Evolutionary conservation across 805 yeast genomes (phyloP), one percentile per base, ranked within the genome.

Genomic region (Myxozyma geophila): DNA sequence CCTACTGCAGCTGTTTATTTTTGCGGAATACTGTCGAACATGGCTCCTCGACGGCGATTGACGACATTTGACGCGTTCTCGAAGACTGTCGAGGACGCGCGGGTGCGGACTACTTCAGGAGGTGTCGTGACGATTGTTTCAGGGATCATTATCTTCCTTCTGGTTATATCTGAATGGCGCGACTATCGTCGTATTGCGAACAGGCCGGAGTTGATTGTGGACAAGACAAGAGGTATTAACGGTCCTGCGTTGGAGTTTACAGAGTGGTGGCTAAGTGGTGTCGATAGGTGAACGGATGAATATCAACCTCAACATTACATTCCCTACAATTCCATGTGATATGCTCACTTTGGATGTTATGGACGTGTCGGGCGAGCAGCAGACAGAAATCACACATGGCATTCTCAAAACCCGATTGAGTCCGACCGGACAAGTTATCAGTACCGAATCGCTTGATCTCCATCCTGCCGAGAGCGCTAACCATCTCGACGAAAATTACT

Each of bases 61-160:
- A 66, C 64, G 15, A 56, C 69, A 13, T 66, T 66, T 55, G 69
- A 66, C 56, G 69, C 67, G 53, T 66, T 66, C 54, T 58, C 96
- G 36, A 93, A 92, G 77, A 90, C 98, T 5, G 92, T 90, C 41
- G 98, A 93, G 73, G 99, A 95, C 75, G 96, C 96, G 8, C 83
- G 90, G 56, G 85, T 95, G 65, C 86, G 89, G 67, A 95, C 99
- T 3, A 82, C 93, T 5, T 82, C 93, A 8, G 99, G 99, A 58
- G 99, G 97, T 1, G 71, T 91, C 35, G 89, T 95, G 72, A 91
- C 98, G 2, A 71, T 95, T 48, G 77, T 84, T 2, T 88, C 97
- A 72, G 71, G 85, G 2, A 56, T 85, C 6, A 79, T 89, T 2
- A 86, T 90, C 17, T 60, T 87, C 23, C 70, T 88, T 58, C 80